phyloP scores from a whole-genome alignment of 2,329 filamentous ascomycete genomes.

The Lasiodiplodia sp. region DNA sequence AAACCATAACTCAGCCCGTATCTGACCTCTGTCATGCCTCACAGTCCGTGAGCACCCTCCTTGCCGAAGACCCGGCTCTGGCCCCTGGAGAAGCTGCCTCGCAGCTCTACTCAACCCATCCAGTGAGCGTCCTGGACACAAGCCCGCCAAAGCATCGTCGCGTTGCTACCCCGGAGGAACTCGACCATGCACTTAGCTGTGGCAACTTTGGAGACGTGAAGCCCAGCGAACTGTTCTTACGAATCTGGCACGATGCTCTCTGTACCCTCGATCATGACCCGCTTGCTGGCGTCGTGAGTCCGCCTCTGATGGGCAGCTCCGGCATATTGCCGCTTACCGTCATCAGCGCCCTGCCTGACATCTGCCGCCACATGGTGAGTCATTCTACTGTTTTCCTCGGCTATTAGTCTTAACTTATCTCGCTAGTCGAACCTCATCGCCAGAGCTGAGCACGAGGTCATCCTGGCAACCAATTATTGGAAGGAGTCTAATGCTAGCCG shows the following conservation, averaged over 20 bases:
- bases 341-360: conserved; percentile 73
- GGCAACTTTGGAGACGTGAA: conserved; percentile 70
- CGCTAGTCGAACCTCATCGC: conserved; percentile 72
- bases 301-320: conserved; percentile 65
- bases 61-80: conserved; percentile 57
- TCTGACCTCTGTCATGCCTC: conserved; percentile 71
- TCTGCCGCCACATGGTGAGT: conserved; percentile 69
- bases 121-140: conserved; percentile 38
- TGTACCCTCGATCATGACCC: conserved; percentile 62
- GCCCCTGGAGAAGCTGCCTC: conserved; percentile 63
- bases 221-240: conserved; percentile 73
- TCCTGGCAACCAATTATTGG: conserved; percentile 80
- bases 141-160: conserved; percentile 34
- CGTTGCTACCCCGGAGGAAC: conserved; percentile 46
- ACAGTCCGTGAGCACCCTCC: conserved; percentile 65
- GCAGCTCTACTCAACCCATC: conserved; percentile 58
- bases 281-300: conserved; percentile 62
- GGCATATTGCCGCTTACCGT: conserved; percentile 74
- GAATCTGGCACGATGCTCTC: conserved; percentile 71
- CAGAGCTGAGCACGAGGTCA: conserved; percentile 74
- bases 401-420: background rate
- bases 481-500: conserved; percentile 71
- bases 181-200: conserved; percentile 65
- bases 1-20: conserved; percentile 33
- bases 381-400: background rate